Base-by-base conservation (phyloP, 75 land plant genomes). In the Azolla pinnata region DNA sequence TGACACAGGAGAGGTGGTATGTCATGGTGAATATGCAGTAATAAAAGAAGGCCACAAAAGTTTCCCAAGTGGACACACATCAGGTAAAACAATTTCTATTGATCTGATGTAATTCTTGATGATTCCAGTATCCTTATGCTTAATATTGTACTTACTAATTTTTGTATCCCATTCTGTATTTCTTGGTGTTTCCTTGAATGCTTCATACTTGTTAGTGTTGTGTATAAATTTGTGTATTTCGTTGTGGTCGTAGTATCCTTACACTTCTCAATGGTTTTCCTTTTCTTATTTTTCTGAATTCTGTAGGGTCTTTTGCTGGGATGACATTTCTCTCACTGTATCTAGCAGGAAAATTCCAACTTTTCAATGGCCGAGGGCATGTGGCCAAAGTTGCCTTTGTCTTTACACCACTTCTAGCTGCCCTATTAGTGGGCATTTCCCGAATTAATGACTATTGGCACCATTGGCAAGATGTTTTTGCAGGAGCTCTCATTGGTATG, bases 381-480 rank as follows among this genome's bases (percentile, higher is more conserved):
- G 72, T 72, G 44, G 77, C 81, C 65, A 86, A 83, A 55, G 61
- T 86, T n/a, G 66, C 75, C 59, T 46, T 77, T 26, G 76, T 85
- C n/a, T 67, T 79, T 29, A 29, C 72, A 55, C 81, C 83, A 7
- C 28, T 86, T 9, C 63, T 83, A 48, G 65, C 29, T 59, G 90
- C 87, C 27, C 40, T 70, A 23, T 59, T 80, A 26, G 78, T 86
- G 42, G 90, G 68, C 23, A 44, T 83, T 33, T 80, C 90, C 19
- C 76, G 87, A 14, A 75, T 86, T n/a, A 81, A 77, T 72, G 89
- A 86, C 64, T 86, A 86, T 71, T 74, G 83, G 77, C 83, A 81
- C 46, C 83, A 81, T 54, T 81, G 83, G 83, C 71, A 80, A 26
- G 83, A 81, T 69, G 87, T 80, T 0, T 80, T 76, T 71, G 81